These are phyloP conservation scores for Eruca vesicaria DNA, from an alignment of 441 rosid species.

Conservation along the genomic window DNA sequence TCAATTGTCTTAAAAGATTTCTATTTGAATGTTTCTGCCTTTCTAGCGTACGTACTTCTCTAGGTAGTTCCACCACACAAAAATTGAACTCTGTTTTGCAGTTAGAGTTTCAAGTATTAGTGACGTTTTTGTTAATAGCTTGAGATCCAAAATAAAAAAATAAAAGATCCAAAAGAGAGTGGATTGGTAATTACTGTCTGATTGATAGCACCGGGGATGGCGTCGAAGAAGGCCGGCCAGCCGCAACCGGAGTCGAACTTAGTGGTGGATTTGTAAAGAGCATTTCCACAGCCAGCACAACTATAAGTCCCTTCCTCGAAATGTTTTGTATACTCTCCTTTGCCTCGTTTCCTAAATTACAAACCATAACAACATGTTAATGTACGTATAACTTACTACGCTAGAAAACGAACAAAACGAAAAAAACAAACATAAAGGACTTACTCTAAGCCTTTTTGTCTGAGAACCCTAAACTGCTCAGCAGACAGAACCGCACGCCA, in stretches of 20 bases:
- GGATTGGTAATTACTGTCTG: not conserved
- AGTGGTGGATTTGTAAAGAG: slow-evolving; percentile 73
- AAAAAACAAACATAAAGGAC: no score
- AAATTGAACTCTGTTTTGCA: no score
- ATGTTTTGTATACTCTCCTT: slow-evolving; percentile 63
- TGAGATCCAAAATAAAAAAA: no score
- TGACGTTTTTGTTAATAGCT: no score
- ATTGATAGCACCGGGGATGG: slow-evolving; percentile 80
- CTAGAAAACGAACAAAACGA: no score
- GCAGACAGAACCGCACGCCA: slow-evolving; percentile 39
- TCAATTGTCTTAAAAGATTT: no score
- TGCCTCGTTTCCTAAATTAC: not conserved
- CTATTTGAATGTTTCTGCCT: no score
- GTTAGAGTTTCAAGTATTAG: no score
- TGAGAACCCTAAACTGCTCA: slow-evolving; percentile 50
- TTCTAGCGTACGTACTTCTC: no score
- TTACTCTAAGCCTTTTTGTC: slow-evolving; percentile 6
- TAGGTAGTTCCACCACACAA: no score
- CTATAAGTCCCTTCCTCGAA: slow-evolving; percentile 62
- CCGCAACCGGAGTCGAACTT: slow-evolving; percentile 89
- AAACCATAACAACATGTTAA: not conserved
- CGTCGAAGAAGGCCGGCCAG: slow-evolving; percentile 89
- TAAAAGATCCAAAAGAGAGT: no score
- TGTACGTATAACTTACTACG: no score
- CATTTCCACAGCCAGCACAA: slow-evolving; percentile 81